Evolutionary conservation across 805 yeast genomes (phyloP).

Genomic region (Peterozyma xylosa): DNA sequence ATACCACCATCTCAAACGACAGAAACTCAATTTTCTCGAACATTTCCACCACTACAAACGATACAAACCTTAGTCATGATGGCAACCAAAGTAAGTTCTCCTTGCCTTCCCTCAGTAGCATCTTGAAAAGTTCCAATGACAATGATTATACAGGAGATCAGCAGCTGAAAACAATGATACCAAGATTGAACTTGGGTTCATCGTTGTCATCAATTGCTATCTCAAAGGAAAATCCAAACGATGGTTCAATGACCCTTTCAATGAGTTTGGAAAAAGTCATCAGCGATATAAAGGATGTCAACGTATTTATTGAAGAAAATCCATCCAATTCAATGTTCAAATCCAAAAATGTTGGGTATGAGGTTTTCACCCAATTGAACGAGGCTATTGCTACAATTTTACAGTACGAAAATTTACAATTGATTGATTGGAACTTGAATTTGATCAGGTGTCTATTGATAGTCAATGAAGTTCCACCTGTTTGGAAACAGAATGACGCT

Average conservation of each 20-base stretch:
- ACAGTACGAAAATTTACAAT: slow-evolving; percentile 4
- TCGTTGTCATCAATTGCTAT: slow-evolving; percentile 1
- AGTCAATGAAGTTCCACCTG: slow-evolving; percentile 16
- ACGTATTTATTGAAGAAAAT: neutral
- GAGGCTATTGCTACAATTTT: slow-evolving; percentile 9
- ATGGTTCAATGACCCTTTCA: neutral
- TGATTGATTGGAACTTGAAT: slow-evolving; percentile 47
- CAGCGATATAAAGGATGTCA: slow-evolving; percentile 13
- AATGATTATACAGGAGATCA: neutral
- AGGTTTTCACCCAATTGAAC: slow-evolving; percentile 18
- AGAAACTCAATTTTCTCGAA: slow-evolving; percentile 3
- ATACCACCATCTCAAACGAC: neutral
- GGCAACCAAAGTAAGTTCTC: neutral
- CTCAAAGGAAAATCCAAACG: no score
- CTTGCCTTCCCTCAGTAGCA: slow-evolving; percentile 6
- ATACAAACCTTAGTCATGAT: neutral
- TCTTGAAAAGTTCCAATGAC: slow-evolving; percentile 1
- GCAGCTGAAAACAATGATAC: neutral
- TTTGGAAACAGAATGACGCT: slow-evolving; percentile 2
- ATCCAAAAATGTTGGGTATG: slow-evolving; percentile 14
- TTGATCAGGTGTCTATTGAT: slow-evolving; percentile 40
- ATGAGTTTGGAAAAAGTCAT: slow-evolving; percentile 11
- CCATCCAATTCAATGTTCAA: neutral
- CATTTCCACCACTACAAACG: slow-evolving; percentile 1
- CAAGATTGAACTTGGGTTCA: slow-evolving; percentile 3